phyloP scores from a whole-genome alignment of 306 rosid species.

The Vigna unguiculata region DNA sequence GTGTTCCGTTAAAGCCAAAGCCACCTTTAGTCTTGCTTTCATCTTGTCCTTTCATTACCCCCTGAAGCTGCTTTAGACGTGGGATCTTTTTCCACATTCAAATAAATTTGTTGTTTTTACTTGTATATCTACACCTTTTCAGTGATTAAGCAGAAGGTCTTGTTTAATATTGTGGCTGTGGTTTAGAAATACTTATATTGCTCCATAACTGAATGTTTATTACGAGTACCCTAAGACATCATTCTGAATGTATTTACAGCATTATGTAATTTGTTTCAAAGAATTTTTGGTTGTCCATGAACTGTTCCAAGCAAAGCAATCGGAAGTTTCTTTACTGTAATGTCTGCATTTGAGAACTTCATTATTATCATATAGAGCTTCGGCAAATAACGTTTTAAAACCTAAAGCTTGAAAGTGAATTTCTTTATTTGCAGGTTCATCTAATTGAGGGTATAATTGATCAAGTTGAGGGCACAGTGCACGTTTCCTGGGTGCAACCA shows the following conservation, averaged over 20 bases:
- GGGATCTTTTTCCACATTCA: background rate
- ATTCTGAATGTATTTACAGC: background rate
- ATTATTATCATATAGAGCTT: background rate
- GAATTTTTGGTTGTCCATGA: background rate
- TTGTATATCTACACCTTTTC: conserved; percentile 16
- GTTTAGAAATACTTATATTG: background rate
- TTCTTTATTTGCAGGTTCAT: conserved; percentile 74
- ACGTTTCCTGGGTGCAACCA: conserved; percentile 99
- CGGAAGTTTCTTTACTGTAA: background rate
- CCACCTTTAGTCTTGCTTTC: conserved; percentile 16
- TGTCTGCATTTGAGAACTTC: conserved; percentile 1
- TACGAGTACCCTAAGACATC: background rate
- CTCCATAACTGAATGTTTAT: background rate
- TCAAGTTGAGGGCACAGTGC: conserved; percentile 94
- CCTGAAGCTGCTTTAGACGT: background rate
- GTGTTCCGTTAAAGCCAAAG: conserved; percentile 1
- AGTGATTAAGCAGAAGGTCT: background rate
- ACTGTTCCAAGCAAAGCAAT: conserved; percentile 19
- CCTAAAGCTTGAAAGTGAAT: conserved; percentile 19
- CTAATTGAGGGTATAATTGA: conserved; percentile 96
- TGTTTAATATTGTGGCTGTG: background rate
- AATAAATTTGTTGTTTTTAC: background rate
- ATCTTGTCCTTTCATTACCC: conserved; percentile 8
- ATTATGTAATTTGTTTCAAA: background rate
- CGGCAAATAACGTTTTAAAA: background rate